phyloP scores from a whole-genome alignment of 2,329 filamentous ascomycete species.

The Monilinia laxa region DNA sequence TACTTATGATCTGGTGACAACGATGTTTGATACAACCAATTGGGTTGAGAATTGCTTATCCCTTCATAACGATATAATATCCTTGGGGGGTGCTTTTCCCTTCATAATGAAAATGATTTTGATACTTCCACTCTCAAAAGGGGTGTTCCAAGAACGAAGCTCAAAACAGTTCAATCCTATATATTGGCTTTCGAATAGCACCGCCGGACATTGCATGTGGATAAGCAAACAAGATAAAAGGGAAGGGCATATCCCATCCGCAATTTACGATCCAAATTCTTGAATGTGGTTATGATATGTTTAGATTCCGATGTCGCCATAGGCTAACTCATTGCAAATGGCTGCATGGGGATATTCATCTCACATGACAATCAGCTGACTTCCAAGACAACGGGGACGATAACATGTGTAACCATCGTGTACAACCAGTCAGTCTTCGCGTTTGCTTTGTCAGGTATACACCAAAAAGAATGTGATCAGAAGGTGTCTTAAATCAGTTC shows the following conservation, averaged over 20 bases:
- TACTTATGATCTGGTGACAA: not conserved
- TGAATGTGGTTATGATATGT: not conserved
- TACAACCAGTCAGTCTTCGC: too few species aligned
- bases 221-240: too few species aligned
- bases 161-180: too few species aligned
- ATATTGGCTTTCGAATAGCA: too few species aligned
- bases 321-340: too few species aligned
- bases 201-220: too few species aligned
- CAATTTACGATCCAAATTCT: not conserved
- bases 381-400: not conserved
- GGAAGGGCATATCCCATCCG: too few species aligned
- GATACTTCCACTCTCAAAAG: too few species aligned
- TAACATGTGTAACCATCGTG: too few species aligned
- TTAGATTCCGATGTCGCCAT: not conserved
- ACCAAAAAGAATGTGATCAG: fast-evolving
- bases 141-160: too few species aligned
- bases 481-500: not conserved
- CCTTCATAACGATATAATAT: not conserved
- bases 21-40: not conserved
- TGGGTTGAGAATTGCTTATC: not conserved
- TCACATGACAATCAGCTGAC: not conserved
- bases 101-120: too few species aligned
- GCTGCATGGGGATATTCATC: too few species aligned
- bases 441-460: not conserved
- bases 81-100: not conserved